Evolutionary conservation across 2,329 filamentous ascomycete species (phyloP).

Genomic region (Stemphylium lycopersici): DNA sequence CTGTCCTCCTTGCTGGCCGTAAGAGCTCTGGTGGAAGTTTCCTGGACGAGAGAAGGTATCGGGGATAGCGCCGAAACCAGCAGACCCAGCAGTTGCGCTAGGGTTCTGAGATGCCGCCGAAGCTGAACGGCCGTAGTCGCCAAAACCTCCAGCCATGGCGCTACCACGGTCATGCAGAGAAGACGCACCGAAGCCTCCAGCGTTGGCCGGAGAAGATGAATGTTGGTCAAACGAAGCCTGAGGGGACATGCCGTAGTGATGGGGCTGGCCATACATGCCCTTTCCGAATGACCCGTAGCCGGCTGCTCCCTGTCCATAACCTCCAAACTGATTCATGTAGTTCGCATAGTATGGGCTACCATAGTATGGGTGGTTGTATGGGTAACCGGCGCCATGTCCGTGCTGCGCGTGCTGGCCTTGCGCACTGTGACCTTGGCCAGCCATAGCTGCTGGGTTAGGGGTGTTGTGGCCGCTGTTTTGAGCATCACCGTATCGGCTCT

Average conservation of each 20-base stretch:
- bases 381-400: constrained; percentile 50
- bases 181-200: constrained; percentile 57
- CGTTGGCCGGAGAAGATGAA: constrained; percentile 67
- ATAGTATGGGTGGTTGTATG: constrained; percentile 66
- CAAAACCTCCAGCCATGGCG: constrained; percentile 57
- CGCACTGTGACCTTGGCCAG: constrained; percentile 59
- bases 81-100: constrained; percentile 55
- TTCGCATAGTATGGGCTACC: constrained; percentile 66
- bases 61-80: constrained; percentile 59
- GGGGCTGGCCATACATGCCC: constrained; percentile 68
- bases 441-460: constrained; percentile 76
- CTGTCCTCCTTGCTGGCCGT: constrained; percentile 56
- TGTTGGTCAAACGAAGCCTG: constrained; percentile 66
- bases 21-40: constrained; percentile 59
- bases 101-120: constrained; percentile 64
- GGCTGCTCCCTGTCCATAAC: constrained; percentile 56
- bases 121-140: constrained; percentile 65
- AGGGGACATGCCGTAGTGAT: constrained; percentile 64
- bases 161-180: constrained; percentile 56
- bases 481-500: constrained; percentile 76
- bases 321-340: constrained; percentile 69
- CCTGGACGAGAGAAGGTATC: constrained; percentile 66
- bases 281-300: constrained; percentile 61
- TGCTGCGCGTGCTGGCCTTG: constrained; percentile 55
- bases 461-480: constrained; percentile 91